These are phyloP conservation scores for Eucalyptus cloeziana DNA, from an alignment of 345 rosid species.

Conservation along the genomic window DNA sequence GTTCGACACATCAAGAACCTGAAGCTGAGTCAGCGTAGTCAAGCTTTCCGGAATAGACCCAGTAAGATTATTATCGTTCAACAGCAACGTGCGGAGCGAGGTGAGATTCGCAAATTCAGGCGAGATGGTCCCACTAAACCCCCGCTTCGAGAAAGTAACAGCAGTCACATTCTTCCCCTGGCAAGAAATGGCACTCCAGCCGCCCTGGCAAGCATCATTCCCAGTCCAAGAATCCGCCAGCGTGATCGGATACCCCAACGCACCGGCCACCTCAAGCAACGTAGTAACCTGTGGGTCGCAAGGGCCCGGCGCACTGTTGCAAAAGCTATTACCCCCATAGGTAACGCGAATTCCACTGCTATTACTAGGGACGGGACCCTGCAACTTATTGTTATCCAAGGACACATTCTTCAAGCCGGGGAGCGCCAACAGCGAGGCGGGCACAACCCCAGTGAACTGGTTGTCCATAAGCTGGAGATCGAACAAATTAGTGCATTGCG, in stretches of 20 bases:
- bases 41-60: slow-evolving; percentile 54
- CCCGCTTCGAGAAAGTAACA: slow-evolving; percentile 31
- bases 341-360: slow-evolving; percentile 3
- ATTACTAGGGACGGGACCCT: slow-evolving; percentile 54
- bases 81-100: slow-evolving; percentile 24
- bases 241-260: slow-evolving; percentile 42
- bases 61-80: slow-evolving; percentile 49
- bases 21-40: slow-evolving; percentile 29
- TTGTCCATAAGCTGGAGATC: slow-evolving; percentile 74
- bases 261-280: slow-evolving; percentile 50
- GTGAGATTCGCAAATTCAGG: slow-evolving; percentile 46
- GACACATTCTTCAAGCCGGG: slow-evolving; percentile 25
- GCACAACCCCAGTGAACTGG: slow-evolving; percentile 49
- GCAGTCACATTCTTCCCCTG: slow-evolving; percentile 22
- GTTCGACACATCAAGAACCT: slow-evolving; percentile 49
- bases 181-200: slow-evolving; percentile 46
- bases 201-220: slow-evolving; percentile 40
- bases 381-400: slow-evolving; percentile 53
- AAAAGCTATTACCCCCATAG: slow-evolving; percentile 29
- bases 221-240: slow-evolving; percentile 63
- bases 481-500: slow-evolving; percentile 26
- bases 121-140: slow-evolving; percentile 48
- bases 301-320: slow-evolving; percentile 1
- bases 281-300: slow-evolving; percentile 52
- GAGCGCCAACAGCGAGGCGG: slow-evolving; percentile 21